phyloP scores from a whole-genome alignment of 2,329 filamentous ascomycete genomes.

The Stenocarpella maydis region DNA sequence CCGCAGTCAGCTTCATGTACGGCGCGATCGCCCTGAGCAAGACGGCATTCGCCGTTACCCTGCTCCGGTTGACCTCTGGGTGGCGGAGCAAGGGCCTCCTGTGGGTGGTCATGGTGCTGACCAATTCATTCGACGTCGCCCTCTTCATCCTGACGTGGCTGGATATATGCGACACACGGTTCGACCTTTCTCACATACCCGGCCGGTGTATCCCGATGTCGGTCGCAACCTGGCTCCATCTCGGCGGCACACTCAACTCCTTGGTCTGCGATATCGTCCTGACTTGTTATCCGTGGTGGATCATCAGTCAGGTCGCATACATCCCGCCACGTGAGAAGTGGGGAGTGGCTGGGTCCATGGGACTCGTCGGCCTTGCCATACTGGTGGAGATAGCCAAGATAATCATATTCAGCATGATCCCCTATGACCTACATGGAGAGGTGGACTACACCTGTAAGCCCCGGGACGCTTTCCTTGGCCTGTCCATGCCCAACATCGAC shows the following conservation, averaged over 20 bases:
- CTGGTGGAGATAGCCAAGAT: neutral
- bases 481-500: neutral
- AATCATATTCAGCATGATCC: slow-evolving; percentile 1
- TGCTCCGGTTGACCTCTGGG: slow-evolving; percentile 17
- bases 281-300: slow-evolving; percentile 23
- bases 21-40: slow-evolving; percentile 11
- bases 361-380: slow-evolving; percentile 6
- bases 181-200: slow-evolving; percentile 9
- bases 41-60: slow-evolving; percentile 21
- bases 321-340: slow-evolving; percentile 21
- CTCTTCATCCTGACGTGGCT: slow-evolving; percentile 23
- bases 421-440: neutral
- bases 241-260: slow-evolving; percentile 8
- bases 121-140: slow-evolving; percentile 1
- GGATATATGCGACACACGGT: slow-evolving; percentile 14
- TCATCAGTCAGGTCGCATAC: slow-evolving; percentile 10
- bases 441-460: slow-evolving; percentile 26
- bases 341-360: slow-evolving; percentile 17
- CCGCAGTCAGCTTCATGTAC: slow-evolving; percentile 19
- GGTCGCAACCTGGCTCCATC: neutral
- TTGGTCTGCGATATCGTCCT: slow-evolving; percentile 19
- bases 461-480: neutral
- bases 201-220: neutral
- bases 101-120: slow-evolving; percentile 20
- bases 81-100: neutral